Evolutionary conservation across 2,329 filamentous ascomycete genomes (phyloP).

Genomic region (Annulohypoxylon truncatum): DNA sequence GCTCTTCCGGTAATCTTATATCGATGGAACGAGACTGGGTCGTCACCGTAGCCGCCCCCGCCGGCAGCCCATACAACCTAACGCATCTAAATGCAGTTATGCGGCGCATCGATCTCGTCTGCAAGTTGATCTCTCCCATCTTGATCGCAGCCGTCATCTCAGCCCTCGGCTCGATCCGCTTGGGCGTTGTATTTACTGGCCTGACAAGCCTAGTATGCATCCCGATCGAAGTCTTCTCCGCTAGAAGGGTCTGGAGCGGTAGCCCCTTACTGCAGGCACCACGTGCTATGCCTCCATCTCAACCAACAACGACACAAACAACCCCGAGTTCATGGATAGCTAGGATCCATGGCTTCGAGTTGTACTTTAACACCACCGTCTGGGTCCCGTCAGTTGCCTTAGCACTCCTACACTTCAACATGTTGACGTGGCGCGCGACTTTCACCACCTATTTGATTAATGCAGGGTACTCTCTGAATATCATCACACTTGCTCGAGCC

Average conservation of each 20-base stretch:
- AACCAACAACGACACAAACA: background rate
- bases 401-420: conserved; percentile 64
- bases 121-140: conserved; percentile 66
- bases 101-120: conserved; percentile 67
- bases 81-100: conserved; percentile 64
- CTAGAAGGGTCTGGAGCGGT: conserved; percentile 54
- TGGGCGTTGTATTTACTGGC: conserved; percentile 60
- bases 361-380: conserved; percentile 54
- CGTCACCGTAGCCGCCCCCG: conserved; percentile 50
- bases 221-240: conserved; percentile 54
- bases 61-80: conserved; percentile 52
- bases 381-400: conserved; percentile 62
- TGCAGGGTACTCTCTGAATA: conserved; percentile 59
- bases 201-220: conserved; percentile 57
- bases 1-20: conserved; percentile 56
- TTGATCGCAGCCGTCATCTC: conserved; percentile 61
- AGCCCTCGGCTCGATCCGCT: conserved; percentile 55
- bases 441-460: conserved; percentile 67
- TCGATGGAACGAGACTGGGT: conserved; percentile 63
- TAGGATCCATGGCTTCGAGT: conserved; percentile 46
- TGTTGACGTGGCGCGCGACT: conserved; percentile 64
- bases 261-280: conserved; percentile 48
- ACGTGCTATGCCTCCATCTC: conserved; percentile 42
- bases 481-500: conserved; percentile 60
- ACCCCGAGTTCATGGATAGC: conserved; percentile 24